Percentiles rank a stretch among this genome's conserved stretches.
phyloP scores from a whole-genome alignment of 164 flowering plant species.

The Houttuynia cordata region DNA sequence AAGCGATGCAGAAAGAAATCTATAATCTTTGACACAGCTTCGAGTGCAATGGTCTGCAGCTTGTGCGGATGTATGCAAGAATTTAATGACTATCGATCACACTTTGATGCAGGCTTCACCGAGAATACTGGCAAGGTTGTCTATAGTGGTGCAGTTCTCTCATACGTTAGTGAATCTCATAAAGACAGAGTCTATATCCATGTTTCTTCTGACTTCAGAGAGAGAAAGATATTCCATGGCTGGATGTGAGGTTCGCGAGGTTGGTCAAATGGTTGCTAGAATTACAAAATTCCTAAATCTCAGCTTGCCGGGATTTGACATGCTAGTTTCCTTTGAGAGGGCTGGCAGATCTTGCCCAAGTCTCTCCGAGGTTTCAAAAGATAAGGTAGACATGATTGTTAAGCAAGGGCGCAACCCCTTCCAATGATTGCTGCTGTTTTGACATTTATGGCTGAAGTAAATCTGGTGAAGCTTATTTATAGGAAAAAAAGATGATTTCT shows the following conservation, averaged over 20 bases:
- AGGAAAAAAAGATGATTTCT: too few species aligned
- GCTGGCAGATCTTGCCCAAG: slow-evolving; percentile 20
- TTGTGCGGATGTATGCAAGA: slow-evolving; percentile 42
- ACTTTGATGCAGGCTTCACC: slow-evolving; percentile 24
- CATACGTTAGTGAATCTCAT: not conserved
- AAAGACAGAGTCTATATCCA: slow-evolving; percentile 10
- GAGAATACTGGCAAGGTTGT: slow-evolving; percentile 49
- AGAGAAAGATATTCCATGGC: slow-evolving; percentile 36
- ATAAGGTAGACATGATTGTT: slow-evolving; percentile 27
- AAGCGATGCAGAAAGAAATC: slow-evolving; percentile 1
- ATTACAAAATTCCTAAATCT: slow-evolving; percentile 44
- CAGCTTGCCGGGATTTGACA: slow-evolving; percentile 48
- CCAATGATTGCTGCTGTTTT: slow-evolving; percentile 2
- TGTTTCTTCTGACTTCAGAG: slow-evolving; percentile 27
- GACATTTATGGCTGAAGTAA: slow-evolving; percentile 43
- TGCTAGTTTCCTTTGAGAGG: slow-evolving; percentile 33
- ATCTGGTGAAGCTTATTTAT: slow-evolving; percentile 34
- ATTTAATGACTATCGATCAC: slow-evolving; percentile 34
- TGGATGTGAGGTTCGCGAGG: slow-evolving; percentile 41
- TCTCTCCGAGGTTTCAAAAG: slow-evolving; percentile 21
- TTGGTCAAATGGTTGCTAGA: slow-evolving; percentile 60
- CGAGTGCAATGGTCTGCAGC: slow-evolving; percentile 32
- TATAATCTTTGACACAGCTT: slow-evolving; percentile 23
- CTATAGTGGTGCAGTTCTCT: slow-evolving; percentile 30
- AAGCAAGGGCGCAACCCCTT: slow-evolving; percentile 65